A percentile compares a stretch with the other conserved stretches of the same genome.
These are phyloP conservation scores for Epichloe sp. DNA, from an alignment of 2,329 filamentous ascomycete species.

Conservation along the genomic window DNA sequence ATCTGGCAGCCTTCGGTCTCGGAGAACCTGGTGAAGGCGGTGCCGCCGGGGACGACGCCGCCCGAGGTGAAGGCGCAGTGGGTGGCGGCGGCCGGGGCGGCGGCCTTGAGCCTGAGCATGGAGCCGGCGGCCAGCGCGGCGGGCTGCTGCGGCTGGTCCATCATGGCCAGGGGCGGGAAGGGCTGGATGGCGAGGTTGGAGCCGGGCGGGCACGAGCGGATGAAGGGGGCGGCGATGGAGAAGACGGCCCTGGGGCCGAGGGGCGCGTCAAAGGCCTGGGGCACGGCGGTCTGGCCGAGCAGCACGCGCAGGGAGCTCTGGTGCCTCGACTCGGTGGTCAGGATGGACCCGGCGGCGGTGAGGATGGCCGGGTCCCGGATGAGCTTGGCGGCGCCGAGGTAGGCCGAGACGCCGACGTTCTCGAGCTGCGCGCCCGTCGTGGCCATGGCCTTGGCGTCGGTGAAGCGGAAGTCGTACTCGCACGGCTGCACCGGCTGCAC, in stretches of 20 bases:
- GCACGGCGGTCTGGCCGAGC: slow-evolving; percentile 43
- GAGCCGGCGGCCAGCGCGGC: slow-evolving; percentile 21
- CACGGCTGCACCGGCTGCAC: slow-evolving; percentile 55
- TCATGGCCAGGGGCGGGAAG: slow-evolving; percentile 46
- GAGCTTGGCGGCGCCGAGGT: slow-evolving; percentile 57
- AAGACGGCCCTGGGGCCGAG: slow-evolving; percentile 58
- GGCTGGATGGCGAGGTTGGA: slow-evolving; percentile 48
- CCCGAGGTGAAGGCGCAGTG: slow-evolving; percentile 58
- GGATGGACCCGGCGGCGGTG: slow-evolving; percentile 53
- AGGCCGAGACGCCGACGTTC: slow-evolving; percentile 60
- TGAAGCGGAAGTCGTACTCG: slow-evolving; percentile 60
- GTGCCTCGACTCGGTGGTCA: slow-evolving; percentile 61
- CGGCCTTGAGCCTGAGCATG: slow-evolving; percentile 31
- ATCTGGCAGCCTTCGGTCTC: slow-evolving; percentile 41
- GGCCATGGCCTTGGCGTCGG: slow-evolving; percentile 53
- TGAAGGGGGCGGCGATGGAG: slow-evolving; percentile 61
- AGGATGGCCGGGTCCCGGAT: slow-evolving; percentile 47
- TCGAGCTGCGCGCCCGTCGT: slow-evolving; percentile 57
- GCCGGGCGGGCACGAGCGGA: slow-evolving; percentile 54
- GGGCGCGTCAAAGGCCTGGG: slow-evolving; percentile 57
- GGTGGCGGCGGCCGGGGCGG: slow-evolving; percentile 27
- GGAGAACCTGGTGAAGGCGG: slow-evolving; percentile 44
- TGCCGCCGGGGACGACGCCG: slow-evolving; percentile 39
- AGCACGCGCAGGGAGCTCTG: slow-evolving; percentile 58
- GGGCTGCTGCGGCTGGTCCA: slow-evolving; percentile 12